Conservation (phyloP, 352 stramenopile genomes). For the Globisporangium perplexum region DNA sequence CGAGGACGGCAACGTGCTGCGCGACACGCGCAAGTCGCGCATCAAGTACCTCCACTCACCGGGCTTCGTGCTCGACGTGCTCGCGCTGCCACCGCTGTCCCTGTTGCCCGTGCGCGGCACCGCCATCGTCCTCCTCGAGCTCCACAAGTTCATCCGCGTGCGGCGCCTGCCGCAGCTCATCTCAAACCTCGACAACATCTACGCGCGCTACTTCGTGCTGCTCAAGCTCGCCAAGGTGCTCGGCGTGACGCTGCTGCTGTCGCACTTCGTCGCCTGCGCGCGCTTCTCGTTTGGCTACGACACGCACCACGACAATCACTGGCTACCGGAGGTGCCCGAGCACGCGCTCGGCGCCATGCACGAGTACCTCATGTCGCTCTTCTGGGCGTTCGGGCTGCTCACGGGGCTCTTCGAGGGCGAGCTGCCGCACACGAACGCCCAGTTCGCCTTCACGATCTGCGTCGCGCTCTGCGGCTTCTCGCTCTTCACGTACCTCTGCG, state of each 20-base stretch:
- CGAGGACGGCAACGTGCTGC: constrained; percentile 59
- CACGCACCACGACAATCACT: constrained; percentile 31
- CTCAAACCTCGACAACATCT: constrained; percentile 61
- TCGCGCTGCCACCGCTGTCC: constrained; percentile 45
- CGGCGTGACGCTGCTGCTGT: constrained; percentile 35
- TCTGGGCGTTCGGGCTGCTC: constrained; percentile 62
- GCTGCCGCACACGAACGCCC: constrained; percentile 31
- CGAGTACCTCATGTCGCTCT: constrained; percentile 53
- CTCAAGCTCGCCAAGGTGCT: constrained; percentile 62
- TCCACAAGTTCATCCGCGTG: constrained; percentile 52
- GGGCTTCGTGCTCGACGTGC: constrained; percentile 43
- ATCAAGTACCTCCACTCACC: constrained; percentile 53
- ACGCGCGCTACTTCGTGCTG: constrained; percentile 46
- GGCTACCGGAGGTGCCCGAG: constrained; percentile 25
- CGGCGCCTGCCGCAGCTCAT: constrained; percentile 42
- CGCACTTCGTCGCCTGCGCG: constrained; percentile 48
- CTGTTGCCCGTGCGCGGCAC: constrained; percentile 16
- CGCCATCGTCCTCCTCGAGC: constrained; percentile 27
- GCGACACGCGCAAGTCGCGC: constrained; percentile 46
- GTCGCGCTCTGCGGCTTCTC: constrained; percentile 55
- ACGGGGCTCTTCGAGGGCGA: constrained; percentile 56
- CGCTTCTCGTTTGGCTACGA: constrained; percentile 50
- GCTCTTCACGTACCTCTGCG: constrained; percentile 62
- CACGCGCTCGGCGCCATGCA: constrained; percentile 9
- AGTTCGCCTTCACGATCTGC: constrained; percentile 62